Evolutionary conservation across 768 basidiomycete species (phyloP), one percentile per base, ranked within the genome.

Genomic region (Macrolepiota fuliginosa): DNA sequence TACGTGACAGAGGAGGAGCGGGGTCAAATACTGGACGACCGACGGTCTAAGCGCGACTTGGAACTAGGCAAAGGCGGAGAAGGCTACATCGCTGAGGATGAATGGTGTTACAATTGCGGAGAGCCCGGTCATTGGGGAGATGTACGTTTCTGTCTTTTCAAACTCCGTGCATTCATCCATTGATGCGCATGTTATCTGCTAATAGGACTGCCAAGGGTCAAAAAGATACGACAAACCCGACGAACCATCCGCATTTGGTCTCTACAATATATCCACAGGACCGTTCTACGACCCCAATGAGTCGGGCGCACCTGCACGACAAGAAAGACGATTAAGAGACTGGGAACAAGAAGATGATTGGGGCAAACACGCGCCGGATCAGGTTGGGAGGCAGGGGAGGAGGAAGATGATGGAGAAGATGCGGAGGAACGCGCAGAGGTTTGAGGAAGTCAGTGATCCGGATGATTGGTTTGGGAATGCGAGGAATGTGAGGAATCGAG

Each of bases 21-120:
- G 32, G 68, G 71, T 11, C 62, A 67, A 5, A 81, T 80, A 45
- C 71, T 88, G 2, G 68, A 70, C 17, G 66, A 62, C 19, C 84
- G 90, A 32, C 78, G 81, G 62, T 70, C 76, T 27, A 89, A 81
- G 69, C 80, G 77, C 46, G 69, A 74, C 3, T 68, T 86, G 5
- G 68, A 69, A 12, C 72, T 91, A 6, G 90, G 91, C 11, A 69
- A 87, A 58, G 91, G 92, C 13, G 89, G 91, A 10, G 92, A 92
- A 70, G 90, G 87, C 5, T 92, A 89, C 71, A 86, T 93, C 57
- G 88, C 83, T 4, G 71, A 73, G 36, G 90, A 91, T 68, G 78
- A 84, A 65, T 93, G 89, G 89, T 94, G 92, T 70, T 91, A 92
- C 69, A 90, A 90, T 65, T 94, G 92, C 65, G 92, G 89, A 45